Conservation (phyloP, 2,329 filamentous ascomycete species). For the Lachnellula willkommii region DNA sequence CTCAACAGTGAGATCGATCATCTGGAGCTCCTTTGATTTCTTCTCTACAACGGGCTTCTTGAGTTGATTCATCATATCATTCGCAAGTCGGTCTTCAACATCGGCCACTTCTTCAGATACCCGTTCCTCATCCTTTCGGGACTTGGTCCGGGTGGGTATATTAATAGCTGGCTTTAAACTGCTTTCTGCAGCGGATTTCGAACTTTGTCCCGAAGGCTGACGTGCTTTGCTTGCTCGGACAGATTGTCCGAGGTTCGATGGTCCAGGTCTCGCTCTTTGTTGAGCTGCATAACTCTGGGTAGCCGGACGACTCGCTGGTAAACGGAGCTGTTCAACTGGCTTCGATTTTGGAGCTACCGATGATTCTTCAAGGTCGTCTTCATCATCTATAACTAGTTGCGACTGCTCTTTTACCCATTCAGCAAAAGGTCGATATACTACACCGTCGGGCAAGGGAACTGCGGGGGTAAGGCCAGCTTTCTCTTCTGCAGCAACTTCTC, state of each 20-base stretch:
- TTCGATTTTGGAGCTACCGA: slow-evolving; percentile 13
- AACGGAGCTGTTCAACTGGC: slow-evolving; percentile 3
- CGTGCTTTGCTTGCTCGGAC: slow-evolving; percentile 17
- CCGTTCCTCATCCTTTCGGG: slow-evolving; percentile 14
- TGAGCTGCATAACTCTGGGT: slow-evolving; percentile 62
- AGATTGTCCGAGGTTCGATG: slow-evolving; percentile 22
- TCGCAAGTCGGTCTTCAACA: slow-evolving; percentile 29
- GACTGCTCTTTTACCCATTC: slow-evolving; percentile 52
- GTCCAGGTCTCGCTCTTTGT: slow-evolving; percentile 53
- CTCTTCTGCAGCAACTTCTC: slow-evolving; percentile 63
- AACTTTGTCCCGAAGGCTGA: slow-evolving; percentile 4
- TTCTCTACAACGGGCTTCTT: slow-evolving; percentile 18
- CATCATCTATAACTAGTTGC: slow-evolving; percentile 7
- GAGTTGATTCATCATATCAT: slow-evolving; percentile 27
- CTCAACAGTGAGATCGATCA: slow-evolving; percentile 37
- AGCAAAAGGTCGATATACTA: slow-evolving; percentile 61
- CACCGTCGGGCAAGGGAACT: slow-evolving; percentile 55
- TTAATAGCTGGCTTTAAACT: background rate
- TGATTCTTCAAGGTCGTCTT: slow-evolving; percentile 9
- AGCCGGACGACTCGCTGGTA: slow-evolving; percentile 43
- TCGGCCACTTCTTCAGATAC: slow-evolving; percentile 20
- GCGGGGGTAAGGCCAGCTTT: slow-evolving; percentile 58
- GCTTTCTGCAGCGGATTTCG: background rate
- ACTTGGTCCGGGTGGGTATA: slow-evolving; percentile 3
- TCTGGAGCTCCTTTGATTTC: slow-evolving; percentile 22